These are phyloP conservation scores for Neopestalotiopsis sp. DNA, from an alignment of 2,329 filamentous ascomycete genomes.

Conservation along the genomic window DNA sequence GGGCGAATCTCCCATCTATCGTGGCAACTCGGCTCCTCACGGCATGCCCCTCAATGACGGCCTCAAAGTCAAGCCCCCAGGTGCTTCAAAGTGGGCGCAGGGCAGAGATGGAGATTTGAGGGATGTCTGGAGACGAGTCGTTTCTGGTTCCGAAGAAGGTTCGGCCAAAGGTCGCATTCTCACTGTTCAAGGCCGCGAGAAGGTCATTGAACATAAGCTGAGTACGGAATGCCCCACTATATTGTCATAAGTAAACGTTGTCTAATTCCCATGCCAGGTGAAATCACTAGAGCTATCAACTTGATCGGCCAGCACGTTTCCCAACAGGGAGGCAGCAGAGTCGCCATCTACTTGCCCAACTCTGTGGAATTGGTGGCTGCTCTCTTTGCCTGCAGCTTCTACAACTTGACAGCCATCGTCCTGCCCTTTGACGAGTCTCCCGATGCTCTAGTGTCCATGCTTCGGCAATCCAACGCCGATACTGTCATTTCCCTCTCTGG, in stretches of 20 bases:
- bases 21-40: slow-evolving; percentile 84
- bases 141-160: slow-evolving; percentile 70
- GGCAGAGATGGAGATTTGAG: slow-evolving; percentile 89
- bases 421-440: slow-evolving; percentile 82
- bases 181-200: slow-evolving; percentile 79
- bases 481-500: slow-evolving; percentile 85
- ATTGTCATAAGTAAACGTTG: slow-evolving; percentile 17
- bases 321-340: slow-evolving; percentile 73
- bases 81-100: slow-evolving; percentile 79
- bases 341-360: slow-evolving; percentile 92
- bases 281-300: slow-evolving; percentile 85
- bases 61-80: slow-evolving; percentile 81
- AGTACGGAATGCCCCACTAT: not conserved
- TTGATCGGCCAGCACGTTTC: slow-evolving; percentile 80
- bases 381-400: slow-evolving; percentile 89
- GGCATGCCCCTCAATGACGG: slow-evolving; percentile 81
- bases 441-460: slow-evolving; percentile 71
- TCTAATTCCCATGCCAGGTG: slow-evolving; percentile 51
- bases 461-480: slow-evolving; percentile 77
- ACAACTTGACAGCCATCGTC: slow-evolving; percentile 82
- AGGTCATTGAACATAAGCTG: slow-evolving; percentile 74
- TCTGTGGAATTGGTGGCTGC: slow-evolving; percentile 84
- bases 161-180: slow-evolving; percentile 73
- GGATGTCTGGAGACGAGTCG: slow-evolving; percentile 84
- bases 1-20: slow-evolving; percentile 84